These are phyloP conservation scores for Rhodotorula sp. DNA, from an alignment of 1,284 basidiomycete species.

Conservation along the genomic window DNA sequence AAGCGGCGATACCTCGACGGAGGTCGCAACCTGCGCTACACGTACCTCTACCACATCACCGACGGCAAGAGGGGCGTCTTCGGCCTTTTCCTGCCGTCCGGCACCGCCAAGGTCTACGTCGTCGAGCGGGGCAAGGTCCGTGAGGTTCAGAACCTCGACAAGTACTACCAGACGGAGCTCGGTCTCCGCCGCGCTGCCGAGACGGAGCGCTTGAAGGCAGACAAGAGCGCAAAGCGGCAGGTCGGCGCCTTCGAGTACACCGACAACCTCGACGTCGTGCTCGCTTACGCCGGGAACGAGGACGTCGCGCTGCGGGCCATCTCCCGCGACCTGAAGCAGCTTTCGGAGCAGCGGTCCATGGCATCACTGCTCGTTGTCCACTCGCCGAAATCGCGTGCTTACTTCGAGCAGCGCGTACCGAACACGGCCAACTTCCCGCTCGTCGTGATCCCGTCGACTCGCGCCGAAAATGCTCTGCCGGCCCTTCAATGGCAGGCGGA, in stretches of 20 bases:
- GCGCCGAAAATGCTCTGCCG: constrained; percentile 52
- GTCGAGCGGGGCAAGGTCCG: constrained; percentile 84
- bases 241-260: constrained; percentile 64
- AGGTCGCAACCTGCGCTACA: constrained; percentile 64
- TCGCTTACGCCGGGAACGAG: constrained; percentile 74
- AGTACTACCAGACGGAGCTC: constrained; percentile 64
- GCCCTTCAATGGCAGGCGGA: constrained; percentile 57
- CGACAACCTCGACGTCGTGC: constrained; percentile 65
- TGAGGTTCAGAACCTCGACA: constrained; percentile 75
- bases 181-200: constrained; percentile 52
- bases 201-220: constrained; percentile 42
- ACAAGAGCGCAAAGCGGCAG: constrained; percentile 40
- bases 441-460: constrained; percentile 76
- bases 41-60: constrained; percentile 87
- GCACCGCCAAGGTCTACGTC: constrained; percentile 72
- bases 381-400: constrained; percentile 76
- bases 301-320: constrained; percentile 78
- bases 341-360: constrained; percentile 62
- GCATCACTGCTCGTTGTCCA: constrained; percentile 74
- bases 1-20: constrained; percentile 71
- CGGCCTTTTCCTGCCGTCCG: constrained; percentile 76
- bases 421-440: constrained; percentile 83
- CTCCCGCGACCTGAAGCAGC: constrained; percentile 75
- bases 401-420: constrained; percentile 74
- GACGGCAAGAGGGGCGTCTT: constrained; percentile 82